Base-by-base conservation (phyloP, 2,329 filamentous ascomycete species). In the Magnaporthales sp. region DNA sequence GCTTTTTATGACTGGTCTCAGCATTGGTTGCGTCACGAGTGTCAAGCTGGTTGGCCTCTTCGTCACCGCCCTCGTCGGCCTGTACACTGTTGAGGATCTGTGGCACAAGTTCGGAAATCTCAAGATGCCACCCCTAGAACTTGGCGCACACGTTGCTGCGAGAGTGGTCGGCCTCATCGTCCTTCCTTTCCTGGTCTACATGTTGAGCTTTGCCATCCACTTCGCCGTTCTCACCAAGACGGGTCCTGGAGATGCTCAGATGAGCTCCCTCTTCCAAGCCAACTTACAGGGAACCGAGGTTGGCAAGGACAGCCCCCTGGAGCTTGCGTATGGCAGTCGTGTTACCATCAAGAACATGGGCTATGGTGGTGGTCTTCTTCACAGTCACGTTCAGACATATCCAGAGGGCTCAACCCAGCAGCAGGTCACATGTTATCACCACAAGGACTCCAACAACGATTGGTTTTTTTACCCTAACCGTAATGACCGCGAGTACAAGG, bases 391-490 rank as follows among this genome's bases (percentile, higher is more conserved):
- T 69, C 94, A 98, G 31, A 97, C 93, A 9, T 98, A 92, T 76
- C 94, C 94, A 0, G 93, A 97, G 75, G 95, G 94, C 32, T 98
- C 95, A 51, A 81, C 81, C 65, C 95, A 99, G 80, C 96, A 99
- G 79, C 95, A 99, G 77, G 89, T 99, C 69, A 99, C 95, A 69
- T 99, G 96, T 83, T 99, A 99, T 80, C 95, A 99, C 80, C 95
- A 99, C 84, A 99, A 99, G 78, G 95, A 99, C 82, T 86, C 94
- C 77, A 99, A 99, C 86, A 99, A 99, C 77, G 95, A 99, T 77
- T 99, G 95, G 95, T 97, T 96, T 80, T 93, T 99, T 80, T 97
- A 97, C 77, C 95, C 95, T 29, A 97, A 94, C 80, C 91, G 96
- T 69, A 79, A 83, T 66, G 86, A 96, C 68, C 79, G 84, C 27